Percentiles rank a stretch among this genome's conserved stretches.
Evolutionary conservation across 2,329 filamentous ascomycete species (phyloP).

Genomic region (Cladophialophora immunda): DNA sequence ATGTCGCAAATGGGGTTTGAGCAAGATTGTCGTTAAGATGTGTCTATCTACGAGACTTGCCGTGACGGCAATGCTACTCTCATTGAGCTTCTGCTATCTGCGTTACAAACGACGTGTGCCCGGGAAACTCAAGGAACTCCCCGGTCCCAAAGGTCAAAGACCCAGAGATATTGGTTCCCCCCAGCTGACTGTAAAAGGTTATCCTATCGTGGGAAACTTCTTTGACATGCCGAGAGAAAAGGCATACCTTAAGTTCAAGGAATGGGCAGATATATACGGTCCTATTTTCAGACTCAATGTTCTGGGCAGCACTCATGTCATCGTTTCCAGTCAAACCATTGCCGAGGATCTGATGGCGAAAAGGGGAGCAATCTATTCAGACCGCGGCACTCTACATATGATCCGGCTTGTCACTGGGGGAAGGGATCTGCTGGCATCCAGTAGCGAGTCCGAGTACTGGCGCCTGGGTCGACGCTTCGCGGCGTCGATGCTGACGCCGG

Average conservation of each 20-base stretch:
- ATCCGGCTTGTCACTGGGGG: neutral
- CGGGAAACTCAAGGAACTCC: too few species aligned
- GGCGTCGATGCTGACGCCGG: neutral
- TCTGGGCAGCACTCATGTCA: conserved; percentile 49
- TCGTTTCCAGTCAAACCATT: conserved; percentile 50
- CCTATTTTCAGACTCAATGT: conserved; percentile 56
- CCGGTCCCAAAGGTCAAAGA: too few species aligned
- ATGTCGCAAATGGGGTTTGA: too few species aligned
- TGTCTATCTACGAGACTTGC: too few species aligned
- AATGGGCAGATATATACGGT: conserved; percentile 48
- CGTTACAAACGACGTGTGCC: too few species aligned
- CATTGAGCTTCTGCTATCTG: too few species aligned
- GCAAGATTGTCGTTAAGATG: too few species aligned
- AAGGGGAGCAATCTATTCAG: neutral
- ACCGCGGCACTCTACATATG: neutral
- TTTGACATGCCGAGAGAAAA: conserved; percentile 47
- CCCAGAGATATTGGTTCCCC: too few species aligned
- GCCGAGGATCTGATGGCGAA: conserved; percentile 42
- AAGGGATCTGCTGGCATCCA: neutral
- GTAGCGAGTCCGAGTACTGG: neutral
- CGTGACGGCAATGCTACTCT: too few species aligned
- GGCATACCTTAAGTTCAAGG: conserved; percentile 54
- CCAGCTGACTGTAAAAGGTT: too few species aligned
- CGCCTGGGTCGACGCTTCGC: neutral
- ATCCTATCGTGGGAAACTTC: conserved; percentile 48